A percentile compares a stretch with the other conserved stretches of the same genome.
These are phyloP conservation scores for Petrea volubilis DNA, from an alignment of 257 asterid species.

Conservation along the genomic window DNA sequence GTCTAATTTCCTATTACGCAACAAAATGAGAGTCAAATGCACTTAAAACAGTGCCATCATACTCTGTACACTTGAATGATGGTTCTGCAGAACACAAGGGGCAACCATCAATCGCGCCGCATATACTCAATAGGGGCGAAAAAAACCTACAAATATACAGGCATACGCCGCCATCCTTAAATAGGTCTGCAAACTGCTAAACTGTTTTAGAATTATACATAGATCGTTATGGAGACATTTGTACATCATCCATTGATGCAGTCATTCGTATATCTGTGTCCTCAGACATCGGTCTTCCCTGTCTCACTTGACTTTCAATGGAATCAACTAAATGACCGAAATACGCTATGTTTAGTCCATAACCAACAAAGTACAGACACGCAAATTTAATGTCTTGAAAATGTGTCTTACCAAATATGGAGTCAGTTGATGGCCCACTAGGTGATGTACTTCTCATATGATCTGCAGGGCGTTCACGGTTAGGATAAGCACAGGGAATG, in stretches of 20 bases:
- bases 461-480: slow-evolving; percentile 59
- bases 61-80: slow-evolving; percentile 61
- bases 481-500: no score
- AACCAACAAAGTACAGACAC: background rate
- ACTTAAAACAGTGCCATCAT: slow-evolving; percentile 13
- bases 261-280: slow-evolving; percentile 58
- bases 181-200: slow-evolving; percentile 22
- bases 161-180: slow-evolving; percentile 52
- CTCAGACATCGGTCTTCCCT: slow-evolving; percentile 36
- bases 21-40: slow-evolving; percentile 17
- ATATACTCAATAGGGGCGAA: slow-evolving; percentile 41
- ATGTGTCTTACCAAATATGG: slow-evolving; percentile 48
- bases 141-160: slow-evolving; percentile 79
- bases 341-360: slow-evolving; percentile 9
- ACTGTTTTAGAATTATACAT: background rate
- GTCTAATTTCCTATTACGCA: slow-evolving; percentile 41
- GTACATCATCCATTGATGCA: slow-evolving; percentile 48
- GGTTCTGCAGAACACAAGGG: slow-evolving; percentile 30
- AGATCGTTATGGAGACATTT: slow-evolving; percentile 58
- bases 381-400: background rate
- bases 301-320: slow-evolving; percentile 34
- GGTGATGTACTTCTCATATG: slow-evolving; percentile 57
- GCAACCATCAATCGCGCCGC: slow-evolving; percentile 28
- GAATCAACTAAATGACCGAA: slow-evolving; percentile 40
- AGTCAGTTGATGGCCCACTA: slow-evolving; percentile 48